Evolutionary conservation across 768 basidiomycete species (phyloP).

Genomic region (Termitomyces sp.): DNA sequence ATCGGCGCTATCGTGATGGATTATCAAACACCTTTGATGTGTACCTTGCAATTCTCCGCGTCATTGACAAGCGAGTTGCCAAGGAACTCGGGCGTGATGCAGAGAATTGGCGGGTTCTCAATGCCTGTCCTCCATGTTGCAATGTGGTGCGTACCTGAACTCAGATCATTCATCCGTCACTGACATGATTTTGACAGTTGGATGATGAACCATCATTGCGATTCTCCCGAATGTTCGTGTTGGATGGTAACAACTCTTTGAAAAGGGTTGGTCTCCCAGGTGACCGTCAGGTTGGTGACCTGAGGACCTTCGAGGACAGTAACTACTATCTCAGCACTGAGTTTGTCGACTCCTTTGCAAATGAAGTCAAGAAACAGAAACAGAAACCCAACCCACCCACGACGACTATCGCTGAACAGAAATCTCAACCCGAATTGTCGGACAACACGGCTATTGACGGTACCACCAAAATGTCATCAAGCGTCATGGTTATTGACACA

Average conservation of each 20-base stretch:
- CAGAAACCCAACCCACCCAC: too few species aligned
- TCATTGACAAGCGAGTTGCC: conserved; percentile 18
- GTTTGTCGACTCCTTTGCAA: conserved; percentile 19
- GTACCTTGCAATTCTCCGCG: conserved; percentile 25
- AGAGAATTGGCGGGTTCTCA: conserved; percentile 27
- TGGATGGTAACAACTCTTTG: background rate
- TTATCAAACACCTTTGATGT: conserved; percentile 31
- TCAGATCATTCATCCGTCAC: background rate
- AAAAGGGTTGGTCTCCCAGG: too few species aligned
- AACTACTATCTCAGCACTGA: too few species aligned
- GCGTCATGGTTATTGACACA: too few species aligned
- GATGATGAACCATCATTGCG: conserved; percentile 26
- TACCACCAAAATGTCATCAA: too few species aligned
- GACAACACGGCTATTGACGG: too few species aligned
- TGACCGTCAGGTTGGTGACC: too few species aligned
- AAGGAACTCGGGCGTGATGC: conserved; percentile 21
- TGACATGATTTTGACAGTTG: conserved; percentile 15
- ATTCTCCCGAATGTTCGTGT: conserved; percentile 16
- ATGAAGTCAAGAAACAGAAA: conserved; percentile 21
- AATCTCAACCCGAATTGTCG: too few species aligned
- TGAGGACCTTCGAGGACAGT: conserved; percentile 6
- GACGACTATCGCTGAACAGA: too few species aligned
- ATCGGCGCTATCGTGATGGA: conserved; percentile 13
- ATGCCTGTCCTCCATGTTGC: conserved; percentile 33
- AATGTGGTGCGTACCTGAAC: conserved; percentile 23